phyloP scores from a whole-genome alignment of 2,329 filamentous ascomycete genomes.

The Fusarium tjaetaba region DNA sequence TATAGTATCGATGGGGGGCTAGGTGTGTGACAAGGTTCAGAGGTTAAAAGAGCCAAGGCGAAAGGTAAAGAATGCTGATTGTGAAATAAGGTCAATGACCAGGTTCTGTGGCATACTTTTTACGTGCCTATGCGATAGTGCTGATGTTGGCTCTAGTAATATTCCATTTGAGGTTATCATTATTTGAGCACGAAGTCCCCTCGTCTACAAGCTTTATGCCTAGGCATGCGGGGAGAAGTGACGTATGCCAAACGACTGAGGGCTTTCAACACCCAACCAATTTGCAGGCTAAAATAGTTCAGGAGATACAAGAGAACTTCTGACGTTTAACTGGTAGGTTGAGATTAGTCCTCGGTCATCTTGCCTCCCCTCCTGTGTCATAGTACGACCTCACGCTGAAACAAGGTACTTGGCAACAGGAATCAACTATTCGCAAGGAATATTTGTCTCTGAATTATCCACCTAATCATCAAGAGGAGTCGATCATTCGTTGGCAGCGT shows the following conservation, averaged over 20 bases:
- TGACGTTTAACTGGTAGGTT: accelerated
- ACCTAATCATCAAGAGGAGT: not conserved
- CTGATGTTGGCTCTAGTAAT: not conserved
- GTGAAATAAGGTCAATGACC: not conserved
- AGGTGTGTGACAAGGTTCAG: not conserved
- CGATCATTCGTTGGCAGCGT: conserved; percentile 12
- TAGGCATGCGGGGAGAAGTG: not conserved
- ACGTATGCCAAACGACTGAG: not conserved
- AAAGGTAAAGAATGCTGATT: no score
- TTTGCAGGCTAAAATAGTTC: accelerated
- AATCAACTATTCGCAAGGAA: not conserved
- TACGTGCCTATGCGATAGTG: not conserved
- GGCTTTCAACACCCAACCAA: not conserved
- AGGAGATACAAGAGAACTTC: not conserved
- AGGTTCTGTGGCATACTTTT: not conserved
- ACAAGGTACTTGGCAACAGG: no score
- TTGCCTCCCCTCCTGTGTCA: not conserved
- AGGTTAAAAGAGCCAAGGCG: no score
- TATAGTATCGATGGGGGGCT: not conserved
- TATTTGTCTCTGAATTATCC: not conserved
- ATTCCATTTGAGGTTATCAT: not conserved
- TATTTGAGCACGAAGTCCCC: not conserved
- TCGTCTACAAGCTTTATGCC: not conserved
- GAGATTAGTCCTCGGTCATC: not conserved
- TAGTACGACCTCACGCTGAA: not conserved